Evolutionary conservation across 352 stramenopile genomes (phyloP).

Genomic region (Phytophthora hybrid): DNA sequence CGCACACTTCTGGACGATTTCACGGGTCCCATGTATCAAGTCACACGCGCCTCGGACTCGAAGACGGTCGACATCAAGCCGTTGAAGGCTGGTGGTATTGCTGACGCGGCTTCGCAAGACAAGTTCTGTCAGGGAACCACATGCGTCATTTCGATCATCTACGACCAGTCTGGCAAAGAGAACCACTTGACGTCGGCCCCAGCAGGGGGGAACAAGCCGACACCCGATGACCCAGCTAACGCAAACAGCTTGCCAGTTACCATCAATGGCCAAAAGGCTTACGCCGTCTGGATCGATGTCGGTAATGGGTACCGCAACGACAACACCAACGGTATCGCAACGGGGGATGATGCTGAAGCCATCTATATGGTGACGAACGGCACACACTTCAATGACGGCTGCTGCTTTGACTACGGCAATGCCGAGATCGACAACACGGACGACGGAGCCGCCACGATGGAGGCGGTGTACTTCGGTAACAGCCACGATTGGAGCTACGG

Average conservation of each 20-base stretch:
- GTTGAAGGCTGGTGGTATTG: slow-evolving; percentile 14
- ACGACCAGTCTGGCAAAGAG: slow-evolving; percentile 32
- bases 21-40: slow-evolving; percentile 32
- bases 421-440: slow-evolving; percentile 32
- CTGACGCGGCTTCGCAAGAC: slow-evolving; percentile 21
- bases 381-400: slow-evolving; percentile 29
- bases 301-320: slow-evolving; percentile 33
- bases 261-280: slow-evolving; percentile 23
- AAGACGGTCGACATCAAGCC: slow-evolving; percentile 27
- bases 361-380: slow-evolving; percentile 34
- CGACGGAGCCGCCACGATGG: slow-evolving; percentile 31
- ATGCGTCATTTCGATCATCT: slow-evolving; percentile 33
- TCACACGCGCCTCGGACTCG: slow-evolving; percentile 24
- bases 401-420: slow-evolving; percentile 40
- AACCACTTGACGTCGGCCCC: slow-evolving; percentile 35
- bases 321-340: slow-evolving; percentile 20
- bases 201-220: slow-evolving; percentile 4
- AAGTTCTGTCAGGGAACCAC: slow-evolving; percentile 23
- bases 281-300: slow-evolving; percentile 27
- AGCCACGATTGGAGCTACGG: slow-evolving; percentile 24
- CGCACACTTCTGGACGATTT: slow-evolving; percentile 23
- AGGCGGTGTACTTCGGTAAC: slow-evolving; percentile 32
- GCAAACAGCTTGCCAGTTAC: slow-evolving; percentile 22
- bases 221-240: slow-evolving; percentile 15
- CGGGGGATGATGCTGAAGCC: slow-evolving; percentile 25